Evolutionary conservation across 2,329 filamentous ascomycete species (phyloP).

Genomic region (Curvularia sp.): DNA sequence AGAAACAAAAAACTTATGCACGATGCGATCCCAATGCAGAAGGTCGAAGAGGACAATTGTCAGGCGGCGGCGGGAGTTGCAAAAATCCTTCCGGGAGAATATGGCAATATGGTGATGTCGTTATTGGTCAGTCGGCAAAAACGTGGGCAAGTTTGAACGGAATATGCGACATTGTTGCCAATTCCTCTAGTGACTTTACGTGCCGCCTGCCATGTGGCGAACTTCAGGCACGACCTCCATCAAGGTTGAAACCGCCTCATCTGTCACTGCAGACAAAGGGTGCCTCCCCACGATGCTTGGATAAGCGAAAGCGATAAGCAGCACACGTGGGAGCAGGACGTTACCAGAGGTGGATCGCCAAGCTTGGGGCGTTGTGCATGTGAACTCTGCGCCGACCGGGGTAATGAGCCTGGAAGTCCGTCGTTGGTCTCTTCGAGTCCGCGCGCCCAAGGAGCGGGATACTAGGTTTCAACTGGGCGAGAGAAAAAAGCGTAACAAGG

Average conservation of each 20-base stretch:
- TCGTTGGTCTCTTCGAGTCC: conserved; percentile 27
- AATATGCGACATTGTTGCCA: neutral
- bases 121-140: conserved; percentile 18
- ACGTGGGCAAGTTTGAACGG: neutral
- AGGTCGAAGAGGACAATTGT: conserved; percentile 22
- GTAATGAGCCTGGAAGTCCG: conserved; percentile 24
- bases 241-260: conserved; percentile 8
- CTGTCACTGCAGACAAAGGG: conserved; percentile 16
- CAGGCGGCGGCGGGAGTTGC: conserved; percentile 15
- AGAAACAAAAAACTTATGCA: conserved; percentile 8
- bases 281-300: conserved; percentile 30
- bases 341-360: conserved; percentile 32
- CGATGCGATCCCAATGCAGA: conserved; percentile 21
- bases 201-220: conserved; percentile 14
- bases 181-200: conserved; percentile 1
- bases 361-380: conserved; percentile 41
- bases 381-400: conserved; percentile 35
- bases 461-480: conserved; percentile 10
- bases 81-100: conserved; percentile 25
- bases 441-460: conserved; percentile 15
- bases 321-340: conserved; percentile 39
- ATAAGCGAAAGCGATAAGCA: conserved; percentile 43
- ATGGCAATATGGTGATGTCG: conserved; percentile 3
- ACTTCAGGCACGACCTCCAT: conserved; percentile 19
- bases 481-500: conserved; percentile 7